Conservation (phyloP, 495 filamentous ascomycete genomes). For the Penicillium coprophilum region DNA sequence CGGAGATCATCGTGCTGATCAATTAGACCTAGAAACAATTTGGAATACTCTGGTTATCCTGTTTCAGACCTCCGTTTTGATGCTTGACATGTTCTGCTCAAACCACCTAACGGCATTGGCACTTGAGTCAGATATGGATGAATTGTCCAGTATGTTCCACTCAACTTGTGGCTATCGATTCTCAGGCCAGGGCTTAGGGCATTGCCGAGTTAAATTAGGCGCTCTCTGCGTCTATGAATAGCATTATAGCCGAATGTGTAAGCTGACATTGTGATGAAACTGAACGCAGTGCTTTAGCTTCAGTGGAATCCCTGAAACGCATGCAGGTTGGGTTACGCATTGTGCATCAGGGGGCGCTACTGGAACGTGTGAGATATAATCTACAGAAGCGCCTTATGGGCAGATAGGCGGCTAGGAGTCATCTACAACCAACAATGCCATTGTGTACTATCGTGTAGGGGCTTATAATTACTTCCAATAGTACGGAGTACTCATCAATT, state of each 20-base stretch:
- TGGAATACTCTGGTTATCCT: not conserved
- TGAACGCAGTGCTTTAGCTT: not conserved
- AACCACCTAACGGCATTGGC: not conserved
- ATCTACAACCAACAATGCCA: too few species aligned
- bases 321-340: slow-evolving; percentile 12
- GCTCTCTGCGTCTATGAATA: slow-evolving; percentile 1
- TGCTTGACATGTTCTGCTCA: not conserved
- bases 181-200: not conserved
- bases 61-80: too few species aligned
- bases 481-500: not conserved
- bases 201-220: not conserved
- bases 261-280: slow-evolving; percentile 14
- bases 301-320: not conserved
- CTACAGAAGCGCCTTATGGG: not conserved
- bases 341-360: not conserved
- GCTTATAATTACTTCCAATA: not conserved
- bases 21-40: not conserved
- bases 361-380: slow-evolving; percentile 13
- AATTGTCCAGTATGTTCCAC: not conserved
- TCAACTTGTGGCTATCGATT: not conserved
- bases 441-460: not conserved
- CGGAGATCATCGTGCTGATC: not conserved
- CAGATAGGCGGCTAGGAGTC: not conserved
- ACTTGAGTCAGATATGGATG: not conserved
- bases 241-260: slow-evolving; percentile 4